A percentile compares a stretch with the other conserved stretches of the same genome.
Conservation (phyloP, 164 flowering plant genomes). For the Sextonia rubra region DNA sequence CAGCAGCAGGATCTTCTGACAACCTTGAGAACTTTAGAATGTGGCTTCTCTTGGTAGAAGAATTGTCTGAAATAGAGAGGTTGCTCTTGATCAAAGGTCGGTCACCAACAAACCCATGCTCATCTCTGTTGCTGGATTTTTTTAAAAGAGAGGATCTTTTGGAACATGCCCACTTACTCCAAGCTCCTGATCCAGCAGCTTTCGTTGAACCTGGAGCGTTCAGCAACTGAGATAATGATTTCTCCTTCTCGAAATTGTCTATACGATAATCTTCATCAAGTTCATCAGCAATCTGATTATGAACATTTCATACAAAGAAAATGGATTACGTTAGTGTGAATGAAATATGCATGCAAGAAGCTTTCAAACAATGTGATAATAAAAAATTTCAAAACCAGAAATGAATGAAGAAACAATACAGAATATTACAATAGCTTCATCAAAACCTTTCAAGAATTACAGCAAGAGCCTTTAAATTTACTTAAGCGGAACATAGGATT, state of each 20-base stretch:
- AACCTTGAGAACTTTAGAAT: slow-evolving; percentile 12
- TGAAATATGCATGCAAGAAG: not conserved
- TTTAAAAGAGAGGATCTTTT: slow-evolving; percentile 44
- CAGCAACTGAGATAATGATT: slow-evolving; percentile 10
- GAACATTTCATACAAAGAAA: slow-evolving; percentile 11
- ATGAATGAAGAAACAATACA: not conserved
- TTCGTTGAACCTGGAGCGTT: slow-evolving; percentile 26
- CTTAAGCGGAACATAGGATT: too few relatives aligned
- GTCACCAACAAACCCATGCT: slow-evolving; percentile 15
- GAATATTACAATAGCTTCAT: not conserved
- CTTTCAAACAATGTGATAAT: not conserved
- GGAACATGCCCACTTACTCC: slow-evolving; percentile 52
- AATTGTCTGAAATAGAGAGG: slow-evolving; percentile 19
- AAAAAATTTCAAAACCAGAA: not conserved
- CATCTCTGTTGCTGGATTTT: slow-evolving; percentile 28
- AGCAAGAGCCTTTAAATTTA: too few relatives aligned
- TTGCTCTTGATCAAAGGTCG: slow-evolving; percentile 23
- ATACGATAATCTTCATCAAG: slow-evolving; percentile 17
- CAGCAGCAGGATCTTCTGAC: slow-evolving; percentile 13
- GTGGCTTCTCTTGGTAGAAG: slow-evolving; percentile 13
- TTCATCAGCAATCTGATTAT: slow-evolving; percentile 29
- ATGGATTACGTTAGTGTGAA: not conserved
- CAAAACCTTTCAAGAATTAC: not conserved
- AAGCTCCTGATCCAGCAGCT: slow-evolving; percentile 33
- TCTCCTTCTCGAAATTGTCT: slow-evolving; percentile 26